phyloP scores from a whole-genome alignment of 352 stramenopile genomes.

The Globisporangium echinulatum region DNA sequence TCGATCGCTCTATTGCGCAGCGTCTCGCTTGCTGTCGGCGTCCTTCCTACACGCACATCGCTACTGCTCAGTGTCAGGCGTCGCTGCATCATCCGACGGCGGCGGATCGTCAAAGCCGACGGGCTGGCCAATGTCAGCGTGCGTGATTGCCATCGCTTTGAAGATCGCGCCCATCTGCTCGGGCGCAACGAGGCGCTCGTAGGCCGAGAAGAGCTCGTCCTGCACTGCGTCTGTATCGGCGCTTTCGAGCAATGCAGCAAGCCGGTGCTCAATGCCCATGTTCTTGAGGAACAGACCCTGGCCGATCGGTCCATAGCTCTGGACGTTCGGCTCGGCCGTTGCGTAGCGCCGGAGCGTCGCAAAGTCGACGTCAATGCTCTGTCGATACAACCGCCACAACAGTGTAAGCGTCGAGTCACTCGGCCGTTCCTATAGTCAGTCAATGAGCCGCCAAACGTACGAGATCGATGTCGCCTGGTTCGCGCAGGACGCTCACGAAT shows the following conservation, averaged over 20 bases:
- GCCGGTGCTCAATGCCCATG: conserved; percentile 92
- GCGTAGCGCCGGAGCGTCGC: conserved; percentile 62
- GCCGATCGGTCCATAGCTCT: conserved; percentile 83
- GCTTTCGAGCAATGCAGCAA: conserved; percentile 87
- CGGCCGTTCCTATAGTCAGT: conserved; percentile 14
- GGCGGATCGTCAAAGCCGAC: conserved; percentile 51
- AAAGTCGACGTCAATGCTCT: conserved; percentile 89
- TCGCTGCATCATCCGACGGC: neutral
- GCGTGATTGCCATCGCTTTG: conserved; percentile 89
- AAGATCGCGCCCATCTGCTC: conserved; percentile 94
- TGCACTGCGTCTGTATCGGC: conserved; percentile 77
- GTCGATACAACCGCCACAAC: neutral
- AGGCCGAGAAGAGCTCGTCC: conserved; percentile 86
- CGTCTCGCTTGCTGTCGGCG: too few relatives aligned
- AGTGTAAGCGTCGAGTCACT: conserved; percentile 9
- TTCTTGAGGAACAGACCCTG: conserved; percentile 92
- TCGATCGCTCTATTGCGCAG: too few relatives aligned
- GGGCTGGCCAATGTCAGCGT: conserved; percentile 43
- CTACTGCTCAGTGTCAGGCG: neutral
- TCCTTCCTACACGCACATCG: too few relatives aligned
- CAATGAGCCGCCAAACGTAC: conserved; percentile 19
- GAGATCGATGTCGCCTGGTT: conserved; percentile 91
- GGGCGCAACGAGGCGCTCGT: conserved; percentile 88
- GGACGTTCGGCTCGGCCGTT: conserved; percentile 43
- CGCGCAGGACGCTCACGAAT: conserved; percentile 90